Evolutionary conservation across 225 moss, liverwort and hornwort genomes (phyloP).

Genomic region (Pseudoscleropodium purum): DNA sequence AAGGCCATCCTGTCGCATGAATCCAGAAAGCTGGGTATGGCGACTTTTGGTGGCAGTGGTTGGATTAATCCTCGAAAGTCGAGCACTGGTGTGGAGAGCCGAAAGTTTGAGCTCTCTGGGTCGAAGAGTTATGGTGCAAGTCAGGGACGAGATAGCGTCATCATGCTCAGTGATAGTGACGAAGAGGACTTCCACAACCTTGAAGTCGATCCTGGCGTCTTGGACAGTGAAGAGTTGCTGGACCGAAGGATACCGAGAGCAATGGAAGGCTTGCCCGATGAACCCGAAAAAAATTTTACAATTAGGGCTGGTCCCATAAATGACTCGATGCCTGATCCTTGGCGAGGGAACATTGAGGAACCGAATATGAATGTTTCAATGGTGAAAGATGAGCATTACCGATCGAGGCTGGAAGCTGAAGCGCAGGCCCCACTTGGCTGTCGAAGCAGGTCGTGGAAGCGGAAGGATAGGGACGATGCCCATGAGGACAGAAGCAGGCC

Average conservation of each 20-base stretch:
- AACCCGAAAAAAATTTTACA: background rate
- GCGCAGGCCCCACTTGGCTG: background rate
- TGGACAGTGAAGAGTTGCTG: constrained; percentile 1
- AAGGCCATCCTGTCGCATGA: constrained; percentile 17
- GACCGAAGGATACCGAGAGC: background rate
- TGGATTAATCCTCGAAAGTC: constrained; percentile 16
- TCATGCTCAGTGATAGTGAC: constrained; percentile 49
- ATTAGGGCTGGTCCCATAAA: background rate
- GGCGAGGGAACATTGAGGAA: background rate
- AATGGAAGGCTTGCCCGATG: background rate
- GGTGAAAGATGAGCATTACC: constrained; percentile 2
- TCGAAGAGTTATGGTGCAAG: background rate
- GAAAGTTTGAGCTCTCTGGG: background rate
- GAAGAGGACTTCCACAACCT: constrained; percentile 15
- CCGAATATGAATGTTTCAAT: background rate
- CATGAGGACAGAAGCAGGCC: background rate
- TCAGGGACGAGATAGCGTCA: constrained; percentile 3
- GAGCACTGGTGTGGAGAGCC: constrained; percentile 1
- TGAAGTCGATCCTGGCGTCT: constrained; percentile 4
- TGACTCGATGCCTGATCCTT: background rate
- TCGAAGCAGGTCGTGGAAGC: constrained; percentile 13
- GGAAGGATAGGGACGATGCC: constrained; percentile 31
- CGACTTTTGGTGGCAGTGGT: constrained; percentile 5
- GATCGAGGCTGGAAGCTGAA: constrained; percentile 9
- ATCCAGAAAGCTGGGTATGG: constrained; percentile 10